These are phyloP conservation scores for Alternaria brassicicola DNA, from an alignment of 2,329 filamentous ascomycete species.

Conservation along the genomic window DNA sequence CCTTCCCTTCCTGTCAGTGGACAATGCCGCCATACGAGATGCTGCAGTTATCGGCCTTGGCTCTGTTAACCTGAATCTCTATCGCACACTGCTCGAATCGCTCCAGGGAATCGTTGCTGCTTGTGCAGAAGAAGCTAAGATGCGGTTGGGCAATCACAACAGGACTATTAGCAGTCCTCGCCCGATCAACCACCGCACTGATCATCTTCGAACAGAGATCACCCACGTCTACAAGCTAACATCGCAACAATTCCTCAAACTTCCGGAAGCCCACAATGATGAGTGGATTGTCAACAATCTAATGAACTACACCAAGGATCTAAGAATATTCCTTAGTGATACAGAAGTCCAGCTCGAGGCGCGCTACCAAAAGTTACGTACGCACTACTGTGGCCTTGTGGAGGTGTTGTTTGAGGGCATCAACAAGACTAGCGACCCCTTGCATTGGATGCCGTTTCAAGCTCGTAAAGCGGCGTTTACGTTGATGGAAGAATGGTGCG, in stretches of 20 bases:
- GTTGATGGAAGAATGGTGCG: conserved; percentile 99
- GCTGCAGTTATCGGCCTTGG: conserved; percentile 91
- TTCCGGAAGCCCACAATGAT: conserved; percentile 78
- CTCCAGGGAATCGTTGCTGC: conserved; percentile 83
- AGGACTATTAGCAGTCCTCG: conserved; percentile 78
- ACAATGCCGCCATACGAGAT: conserved; percentile 80
- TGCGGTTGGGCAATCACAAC: conserved; percentile 76
- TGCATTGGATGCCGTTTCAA: conserved; percentile 97
- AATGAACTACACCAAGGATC: conserved; percentile 85
- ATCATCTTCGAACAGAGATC: conserved; percentile 88
- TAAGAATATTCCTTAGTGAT: conserved; percentile 94
- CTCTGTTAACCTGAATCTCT: conserved; percentile 93
- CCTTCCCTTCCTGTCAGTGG: conserved; percentile 82
- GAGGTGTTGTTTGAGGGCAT: conserved; percentile 93
- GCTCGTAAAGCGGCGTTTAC: conserved; percentile 93
- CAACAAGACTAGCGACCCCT: conserved; percentile 81
- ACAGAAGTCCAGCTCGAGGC: conserved; percentile 93
- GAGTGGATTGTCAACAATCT: conserved; percentile 92
- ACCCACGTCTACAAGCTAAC: conserved; percentile 96
- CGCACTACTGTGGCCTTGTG: conserved; percentile 92
- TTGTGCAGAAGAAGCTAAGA: conserved; percentile 87
- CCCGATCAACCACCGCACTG: conserved; percentile 80
- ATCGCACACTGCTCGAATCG: conserved; percentile 86
- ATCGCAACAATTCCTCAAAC: conserved; percentile 83
- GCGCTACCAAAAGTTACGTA: conserved; percentile 88